Conservation (phyloP, 768 basidiomycete species). For the Gloeostereum incarnatum region DNA sequence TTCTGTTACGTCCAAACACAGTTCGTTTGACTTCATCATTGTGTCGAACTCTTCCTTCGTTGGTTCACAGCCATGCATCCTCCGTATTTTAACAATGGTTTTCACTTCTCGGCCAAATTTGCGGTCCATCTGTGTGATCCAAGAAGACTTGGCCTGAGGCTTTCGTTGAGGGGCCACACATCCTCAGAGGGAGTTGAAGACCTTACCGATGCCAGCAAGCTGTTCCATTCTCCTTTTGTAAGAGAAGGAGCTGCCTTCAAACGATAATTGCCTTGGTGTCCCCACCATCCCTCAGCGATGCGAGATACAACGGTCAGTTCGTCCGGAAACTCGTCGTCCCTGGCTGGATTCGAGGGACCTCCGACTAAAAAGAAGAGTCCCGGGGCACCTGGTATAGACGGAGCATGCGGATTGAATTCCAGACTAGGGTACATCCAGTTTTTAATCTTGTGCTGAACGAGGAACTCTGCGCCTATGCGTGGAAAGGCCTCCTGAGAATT, state of each 20-base stretch:
- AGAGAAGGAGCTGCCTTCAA: neutral
- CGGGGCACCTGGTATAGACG: conserved; percentile 21
- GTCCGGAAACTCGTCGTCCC: neutral
- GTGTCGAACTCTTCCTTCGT: conserved; percentile 16
- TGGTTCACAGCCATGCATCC: conserved; percentile 12
- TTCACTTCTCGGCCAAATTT: conserved; percentile 19
- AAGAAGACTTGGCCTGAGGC: conserved; percentile 14
- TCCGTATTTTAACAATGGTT: conserved; percentile 18
- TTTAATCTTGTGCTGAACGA: conserved; percentile 17
- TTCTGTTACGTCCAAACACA: conserved; percentile 10
- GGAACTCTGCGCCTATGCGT: conserved; percentile 7
- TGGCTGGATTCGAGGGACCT: neutral
- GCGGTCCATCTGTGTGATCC: too few species aligned
- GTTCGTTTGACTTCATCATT: conserved; percentile 5
- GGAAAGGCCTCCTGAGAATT: conserved; percentile 20
- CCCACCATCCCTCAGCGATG: conserved; percentile 3
- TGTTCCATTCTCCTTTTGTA: neutral
- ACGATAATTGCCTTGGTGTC: neutral
- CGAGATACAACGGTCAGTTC: conserved; percentile 7
- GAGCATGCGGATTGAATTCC: conserved; percentile 23
- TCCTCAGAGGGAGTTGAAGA: conserved; percentile 8
- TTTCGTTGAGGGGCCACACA: conserved; percentile 18
- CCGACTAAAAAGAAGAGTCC: conserved; percentile 20
- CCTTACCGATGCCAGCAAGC: neutral
- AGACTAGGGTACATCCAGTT: conserved; percentile 25